Base-by-base conservation (phyloP, 257 asterid genomes). In the Solanum infundibuliforme region DNA sequence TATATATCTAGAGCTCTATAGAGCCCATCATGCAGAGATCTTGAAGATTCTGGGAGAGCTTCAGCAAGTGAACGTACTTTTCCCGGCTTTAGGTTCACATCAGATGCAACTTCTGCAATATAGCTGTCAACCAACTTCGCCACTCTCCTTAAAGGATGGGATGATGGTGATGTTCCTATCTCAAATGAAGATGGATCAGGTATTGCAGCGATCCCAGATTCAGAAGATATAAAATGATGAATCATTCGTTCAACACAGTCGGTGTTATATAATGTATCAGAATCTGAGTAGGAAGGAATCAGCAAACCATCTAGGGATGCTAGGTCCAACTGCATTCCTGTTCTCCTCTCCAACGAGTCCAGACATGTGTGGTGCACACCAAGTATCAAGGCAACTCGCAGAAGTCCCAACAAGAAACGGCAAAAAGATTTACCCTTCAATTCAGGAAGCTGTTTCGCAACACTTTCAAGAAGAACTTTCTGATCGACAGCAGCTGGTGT, bases 71-170 rank as follows among this genome's bases (percentile, higher is more conserved):
- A 87, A 58, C 92, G 98, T 8, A 96, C 58, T 86, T 95, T 94
- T 85, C 90, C 94, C 10, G 96, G 98, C 90, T 97, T 96, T 93
- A 96, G 91, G 92, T 93, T 95, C 66, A 95, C 95, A 86, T 98
- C 99, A 83, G 98, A 96, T 91, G 99, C 99, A 88, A 96, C 92
- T 91, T 98, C 99, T 1, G 99, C 98, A 41, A 98, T 87, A 85
- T 96, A 98, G 83, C 88, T 91, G 88, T 98, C 99, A 21, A 96
- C 92, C 93, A 98, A 89, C 92, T 93, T 98, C 6, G 97, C 98
- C 87, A 94, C 98, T 89, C 93, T 92, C 87, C 87, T 93, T 91
- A 91, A 89, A 65, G 95, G 95, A 38, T 89, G 93, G 16, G 94
- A 90, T 75, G 94, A 92, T 16, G 98, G 98, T 12, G 97, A 92